A percentile compares a stretch with the other conserved stretches of the same genome.
Evolutionary conservation across 164 flowering plant genomes (phyloP).

Genomic region (Piper betle): DNA sequence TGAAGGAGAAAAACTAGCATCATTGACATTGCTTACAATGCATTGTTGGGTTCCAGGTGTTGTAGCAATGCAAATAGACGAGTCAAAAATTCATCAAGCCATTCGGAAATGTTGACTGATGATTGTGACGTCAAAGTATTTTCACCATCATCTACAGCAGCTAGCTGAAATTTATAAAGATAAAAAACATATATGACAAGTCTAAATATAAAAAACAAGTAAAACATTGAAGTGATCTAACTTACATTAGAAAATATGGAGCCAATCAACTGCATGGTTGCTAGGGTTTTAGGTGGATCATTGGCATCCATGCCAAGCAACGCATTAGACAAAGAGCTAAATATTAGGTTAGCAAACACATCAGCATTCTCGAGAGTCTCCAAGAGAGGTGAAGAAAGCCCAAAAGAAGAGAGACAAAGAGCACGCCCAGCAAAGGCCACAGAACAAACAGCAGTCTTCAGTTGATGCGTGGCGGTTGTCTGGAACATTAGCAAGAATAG

Average conservation of each 20-base stretch:
- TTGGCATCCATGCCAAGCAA: slow-evolving; percentile 99
- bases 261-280: slow-evolving; percentile 91
- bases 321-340: slow-evolving; percentile 74
- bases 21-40: slow-evolving; percentile 43
- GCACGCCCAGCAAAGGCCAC: slow-evolving; percentile 90
- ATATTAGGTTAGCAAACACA: slow-evolving; percentile 41
- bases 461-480: slow-evolving; percentile 97
- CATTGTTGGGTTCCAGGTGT: slow-evolving; percentile 87
- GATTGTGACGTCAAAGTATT: slow-evolving; percentile 36
- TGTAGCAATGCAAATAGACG: slow-evolving; percentile 78
- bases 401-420: slow-evolving; percentile 47
- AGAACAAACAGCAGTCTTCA: slow-evolving; percentile 86
- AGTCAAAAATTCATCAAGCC: slow-evolving; percentile 95
- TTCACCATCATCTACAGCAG: slow-evolving; percentile 47
- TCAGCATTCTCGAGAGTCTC: slow-evolving; percentile 26
- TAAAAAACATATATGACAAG: slow-evolving; percentile 4
- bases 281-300: slow-evolving; percentile 97
- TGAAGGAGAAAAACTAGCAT: background rate
- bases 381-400: slow-evolving; percentile 25
- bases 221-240: background rate
- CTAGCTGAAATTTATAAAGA: slow-evolving; percentile 42
- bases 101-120: slow-evolving; percentile 63
- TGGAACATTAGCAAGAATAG: slow-evolving; percentile 6
- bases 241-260: slow-evolving; percentile 93
- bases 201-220: slow-evolving; percentile 1